A percentile compares a stretch with the other conserved stretches of the same genome.
phyloP scores from a whole-genome alignment of 805 yeast genomes.

The Lipomyces kockii region DNA sequence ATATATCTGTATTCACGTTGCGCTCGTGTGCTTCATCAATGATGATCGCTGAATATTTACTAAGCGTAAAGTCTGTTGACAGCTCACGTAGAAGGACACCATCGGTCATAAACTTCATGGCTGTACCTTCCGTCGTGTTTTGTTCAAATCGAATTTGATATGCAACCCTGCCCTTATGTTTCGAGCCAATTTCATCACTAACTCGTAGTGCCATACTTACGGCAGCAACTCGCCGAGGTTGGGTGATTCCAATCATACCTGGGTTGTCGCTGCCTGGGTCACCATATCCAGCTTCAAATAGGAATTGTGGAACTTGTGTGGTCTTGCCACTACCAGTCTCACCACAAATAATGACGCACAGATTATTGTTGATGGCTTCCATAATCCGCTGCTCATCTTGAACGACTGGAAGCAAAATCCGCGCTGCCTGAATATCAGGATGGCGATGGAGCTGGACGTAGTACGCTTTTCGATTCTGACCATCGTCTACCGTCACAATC shows the following conservation, averaged over 20 bases:
- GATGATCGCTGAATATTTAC: constrained; percentile 81
- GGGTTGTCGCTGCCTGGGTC: constrained; percentile 63
- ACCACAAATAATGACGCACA: constrained; percentile 89
- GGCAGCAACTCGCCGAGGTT: constrained; percentile 93
- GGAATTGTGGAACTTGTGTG: constrained; percentile 95
- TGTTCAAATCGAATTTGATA: constrained; percentile 84
- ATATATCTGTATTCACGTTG: constrained; percentile 91
- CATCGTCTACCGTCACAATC: constrained; percentile 60
- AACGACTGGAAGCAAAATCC: constrained; percentile 83
- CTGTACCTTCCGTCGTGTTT: constrained; percentile 64
- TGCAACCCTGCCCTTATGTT: constrained; percentile 70
- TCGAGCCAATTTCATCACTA: constrained; percentile 68
- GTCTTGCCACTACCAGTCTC: constrained; percentile 99
- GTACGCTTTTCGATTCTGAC: constrained; percentile 61
- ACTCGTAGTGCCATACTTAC: constrained; percentile 89
- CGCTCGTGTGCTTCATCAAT: constrained; percentile 99
- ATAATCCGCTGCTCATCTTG: constrained; percentile 89
- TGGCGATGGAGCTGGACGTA: constrained; percentile 52
- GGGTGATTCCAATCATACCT: constrained; percentile 96
- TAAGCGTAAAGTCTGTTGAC: constrained; percentile 81
- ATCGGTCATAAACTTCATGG: constrained; percentile 88
- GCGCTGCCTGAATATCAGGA: constrained; percentile 61
- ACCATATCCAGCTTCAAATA: constrained; percentile 93
- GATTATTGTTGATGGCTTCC: constrained; percentile 95
- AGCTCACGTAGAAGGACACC: constrained; percentile 92